Conservation (phyloP, 164 flowering plant species). For the Magnolia changhungtana region DNA sequence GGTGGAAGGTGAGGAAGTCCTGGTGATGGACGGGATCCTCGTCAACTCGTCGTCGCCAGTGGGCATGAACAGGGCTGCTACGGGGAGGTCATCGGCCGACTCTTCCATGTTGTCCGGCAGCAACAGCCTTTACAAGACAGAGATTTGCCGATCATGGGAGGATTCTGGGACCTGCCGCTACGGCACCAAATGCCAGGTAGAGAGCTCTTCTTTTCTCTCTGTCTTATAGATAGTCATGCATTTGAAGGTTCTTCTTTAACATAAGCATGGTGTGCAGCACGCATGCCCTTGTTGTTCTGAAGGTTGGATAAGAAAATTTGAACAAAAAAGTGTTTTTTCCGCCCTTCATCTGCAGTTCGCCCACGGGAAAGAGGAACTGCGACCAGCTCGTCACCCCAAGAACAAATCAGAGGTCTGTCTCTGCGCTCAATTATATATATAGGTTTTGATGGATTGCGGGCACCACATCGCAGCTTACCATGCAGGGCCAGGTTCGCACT, state of each 20-base stretch:
- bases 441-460: too few species aligned
- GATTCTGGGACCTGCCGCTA: conserved; percentile 25
- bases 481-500: too few species aligned
- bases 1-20: conserved; percentile 47
- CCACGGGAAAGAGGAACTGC: conserved; percentile 12
- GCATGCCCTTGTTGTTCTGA: too few species aligned
- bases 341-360: conserved; percentile 1
- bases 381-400: conserved; percentile 7
- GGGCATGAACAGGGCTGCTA: conserved; percentile 5
- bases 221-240: not conserved
- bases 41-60: conserved; percentile 14
- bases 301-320: too few species aligned
- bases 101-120: conserved; percentile 13
- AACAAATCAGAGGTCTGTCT: not conserved
- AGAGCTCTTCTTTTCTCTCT: not conserved
- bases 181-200: conserved; percentile 34
- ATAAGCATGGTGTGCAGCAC: too few species aligned
- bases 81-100: conserved; percentile 13
- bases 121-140: conserved; percentile 22
- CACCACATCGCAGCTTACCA: too few species aligned
- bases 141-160: conserved; percentile 32
- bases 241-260: not conserved
- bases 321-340: too few species aligned
- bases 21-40: conserved; percentile 58
- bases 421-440: not conserved